Percentiles rank a stretch among this genome's conserved stretches.
Conservation (phyloP, 2,329 filamentous ascomycete species). For the Fragosphaeria purpurea region DNA sequence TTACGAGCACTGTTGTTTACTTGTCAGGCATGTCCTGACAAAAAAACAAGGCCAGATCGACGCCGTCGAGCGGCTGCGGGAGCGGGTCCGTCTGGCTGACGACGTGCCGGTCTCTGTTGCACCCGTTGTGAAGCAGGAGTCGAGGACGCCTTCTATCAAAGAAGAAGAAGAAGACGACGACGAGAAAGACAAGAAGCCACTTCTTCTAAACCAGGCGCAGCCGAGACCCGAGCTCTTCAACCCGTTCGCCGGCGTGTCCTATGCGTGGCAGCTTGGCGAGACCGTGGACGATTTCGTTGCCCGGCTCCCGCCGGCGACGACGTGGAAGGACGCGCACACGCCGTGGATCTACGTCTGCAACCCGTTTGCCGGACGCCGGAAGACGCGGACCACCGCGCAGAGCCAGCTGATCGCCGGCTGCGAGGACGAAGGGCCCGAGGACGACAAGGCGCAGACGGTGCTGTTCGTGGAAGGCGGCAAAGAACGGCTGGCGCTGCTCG, state of each 20-base stretch:
- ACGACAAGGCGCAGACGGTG: conserved; percentile 33
- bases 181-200: too few species aligned
- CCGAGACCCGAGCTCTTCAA: conserved; percentile 39
- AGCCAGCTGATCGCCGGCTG: conserved; percentile 32
- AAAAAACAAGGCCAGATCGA: conserved; percentile 42
- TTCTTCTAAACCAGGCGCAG: conserved; percentile 14
- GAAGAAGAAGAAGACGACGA: too few species aligned
- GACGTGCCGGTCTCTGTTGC: too few species aligned
- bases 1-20: neutral
- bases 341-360: conserved; percentile 69
- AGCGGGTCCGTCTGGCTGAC: conserved; percentile 41
- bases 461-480: conserved; percentile 43
- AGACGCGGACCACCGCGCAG: conserved; percentile 21
- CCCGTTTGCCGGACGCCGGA: conserved; percentile 37
- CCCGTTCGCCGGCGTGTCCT: conserved; percentile 41
- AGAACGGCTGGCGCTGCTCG: conserved; percentile 37
- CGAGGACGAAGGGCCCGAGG: conserved; percentile 39
- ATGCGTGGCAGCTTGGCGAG: conserved; percentile 44
- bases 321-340: conserved; percentile 31
- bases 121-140: too few species aligned
- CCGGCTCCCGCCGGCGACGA: conserved; percentile 59
- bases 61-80: conserved; percentile 35
- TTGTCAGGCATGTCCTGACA: too few species aligned
- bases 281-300: conserved; percentile 42
- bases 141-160: too few species aligned